Percentiles rank a stretch among this genome's conserved stretches.
phyloP scores from a whole-genome alignment of 2,329 filamentous ascomycete species.

The Immersiporthe knoxdaviesiana region DNA sequence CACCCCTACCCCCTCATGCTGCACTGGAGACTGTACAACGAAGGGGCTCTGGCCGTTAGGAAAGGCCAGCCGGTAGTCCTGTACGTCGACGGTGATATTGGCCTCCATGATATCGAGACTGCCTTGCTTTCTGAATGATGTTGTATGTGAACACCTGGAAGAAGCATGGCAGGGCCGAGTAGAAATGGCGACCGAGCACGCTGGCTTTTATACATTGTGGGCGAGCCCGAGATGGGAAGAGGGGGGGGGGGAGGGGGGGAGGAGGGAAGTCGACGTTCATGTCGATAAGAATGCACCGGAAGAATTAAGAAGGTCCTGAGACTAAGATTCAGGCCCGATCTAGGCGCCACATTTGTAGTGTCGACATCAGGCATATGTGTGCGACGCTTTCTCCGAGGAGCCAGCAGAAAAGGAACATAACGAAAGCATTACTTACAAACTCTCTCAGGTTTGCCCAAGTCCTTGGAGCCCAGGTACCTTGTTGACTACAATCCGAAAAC shows the following conservation, averaged over 20 bases:
- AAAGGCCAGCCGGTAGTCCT: constrained; percentile 18
- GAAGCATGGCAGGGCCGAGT: background rate
- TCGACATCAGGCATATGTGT: background rate
- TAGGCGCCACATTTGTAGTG: background rate
- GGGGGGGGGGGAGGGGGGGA: too few relatives aligned
- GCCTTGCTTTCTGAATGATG: background rate
- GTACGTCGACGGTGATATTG: constrained; percentile 22
- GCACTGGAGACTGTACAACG: constrained; percentile 20
- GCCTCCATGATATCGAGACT: constrained; percentile 16
- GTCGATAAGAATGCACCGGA: background rate
- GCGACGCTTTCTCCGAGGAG: background rate
- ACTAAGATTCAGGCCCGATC: background rate
- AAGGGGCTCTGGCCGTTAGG: constrained; percentile 2
- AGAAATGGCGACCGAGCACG: too few relatives aligned
- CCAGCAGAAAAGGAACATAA: background rate
- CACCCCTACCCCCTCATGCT: background rate
- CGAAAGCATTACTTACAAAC: background rate
- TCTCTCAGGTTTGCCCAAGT: background rate
- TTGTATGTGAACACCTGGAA: background rate
- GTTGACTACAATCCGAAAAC: background rate
- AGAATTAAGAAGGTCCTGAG: background rate
- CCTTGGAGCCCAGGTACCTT: background rate
- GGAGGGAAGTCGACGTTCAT: background rate
- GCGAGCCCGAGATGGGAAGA: background rate
- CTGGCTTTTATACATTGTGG: background rate